Conservation (phyloP, 2,329 filamentous ascomycete genomes). For the Fusarium sp. region DNA sequence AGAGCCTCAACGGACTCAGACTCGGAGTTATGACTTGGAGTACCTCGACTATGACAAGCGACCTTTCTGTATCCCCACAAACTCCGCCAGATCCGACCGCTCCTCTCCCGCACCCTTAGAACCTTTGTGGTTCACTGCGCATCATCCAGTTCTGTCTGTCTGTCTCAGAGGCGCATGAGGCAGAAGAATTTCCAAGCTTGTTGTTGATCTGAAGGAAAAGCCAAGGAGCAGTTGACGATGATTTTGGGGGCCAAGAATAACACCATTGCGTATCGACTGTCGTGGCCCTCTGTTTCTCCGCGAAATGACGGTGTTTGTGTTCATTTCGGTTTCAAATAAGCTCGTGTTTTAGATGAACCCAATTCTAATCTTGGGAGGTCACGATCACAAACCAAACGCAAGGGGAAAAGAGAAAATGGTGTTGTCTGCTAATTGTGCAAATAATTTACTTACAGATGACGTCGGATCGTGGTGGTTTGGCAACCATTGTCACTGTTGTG, state of each 20-base stretch:
- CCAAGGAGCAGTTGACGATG: constrained; percentile 10
- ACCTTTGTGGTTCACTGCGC: constrained; percentile 29
- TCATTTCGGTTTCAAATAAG: constrained; percentile 14
- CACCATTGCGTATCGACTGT: constrained; percentile 39
- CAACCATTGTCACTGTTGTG: constrained; percentile 40
- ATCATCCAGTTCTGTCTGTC: constrained; percentile 13
- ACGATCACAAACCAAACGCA: constrained; percentile 27
- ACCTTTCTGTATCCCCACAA: constrained; percentile 30
- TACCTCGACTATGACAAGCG: constrained; percentile 37
- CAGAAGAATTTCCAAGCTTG: constrained; percentile 37
- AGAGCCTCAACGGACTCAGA: constrained; percentile 34
- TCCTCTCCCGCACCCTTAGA: constrained; percentile 23
- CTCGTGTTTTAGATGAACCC: constrained; percentile 2
- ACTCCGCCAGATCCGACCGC: constrained; percentile 31
- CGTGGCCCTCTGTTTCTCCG: constrained; percentile 33
- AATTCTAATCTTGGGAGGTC: not conserved
- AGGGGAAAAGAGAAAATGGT: constrained; percentile 22
- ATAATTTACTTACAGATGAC: constrained; percentile 23
- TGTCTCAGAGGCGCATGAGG: constrained; percentile 14
- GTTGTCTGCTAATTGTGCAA: constrained; percentile 19
- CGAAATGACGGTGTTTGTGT: constrained; percentile 11
- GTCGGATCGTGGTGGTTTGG: constrained; percentile 30
- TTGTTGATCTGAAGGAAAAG: constrained; percentile 22
- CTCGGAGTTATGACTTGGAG: constrained; percentile 26
- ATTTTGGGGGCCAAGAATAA: constrained; percentile 23